phyloP scores from a whole-genome alignment of 2,329 filamentous ascomycete species.

The Colletotrichum lindemuthianum region DNA sequence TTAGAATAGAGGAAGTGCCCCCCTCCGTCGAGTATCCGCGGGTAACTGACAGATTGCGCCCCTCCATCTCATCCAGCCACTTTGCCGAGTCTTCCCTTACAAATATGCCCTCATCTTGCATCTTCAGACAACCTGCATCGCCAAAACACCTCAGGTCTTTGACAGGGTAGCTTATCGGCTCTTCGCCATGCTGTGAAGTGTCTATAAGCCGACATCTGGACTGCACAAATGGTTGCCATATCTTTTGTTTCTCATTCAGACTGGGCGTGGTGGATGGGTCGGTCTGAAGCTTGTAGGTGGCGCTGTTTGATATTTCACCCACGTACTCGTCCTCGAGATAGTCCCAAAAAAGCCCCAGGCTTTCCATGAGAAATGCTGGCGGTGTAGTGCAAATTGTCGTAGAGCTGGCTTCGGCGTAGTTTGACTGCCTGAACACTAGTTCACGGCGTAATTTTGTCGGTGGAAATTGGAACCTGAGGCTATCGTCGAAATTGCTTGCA shows the following conservation, averaged over 20 bases:
- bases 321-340: neutral
- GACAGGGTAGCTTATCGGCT: neutral
- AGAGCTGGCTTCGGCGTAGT: fast-evolving
- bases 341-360: neutral
- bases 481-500: neutral
- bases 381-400: neutral
- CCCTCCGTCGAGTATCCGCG: neutral
- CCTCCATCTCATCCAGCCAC: neutral
- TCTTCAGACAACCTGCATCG: neutral
- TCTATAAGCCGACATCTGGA: conserved; percentile 4
- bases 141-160: neutral
- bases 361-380: neutral
- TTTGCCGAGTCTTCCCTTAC: neutral
- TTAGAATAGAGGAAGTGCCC: neutral
- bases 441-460: conserved; percentile 3
- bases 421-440: neutral
- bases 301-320: neutral
- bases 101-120: neutral
- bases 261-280: neutral
- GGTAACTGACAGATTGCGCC: neutral
- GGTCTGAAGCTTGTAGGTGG: neutral
- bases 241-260: neutral
- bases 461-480: neutral
- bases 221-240: conserved; percentile 23
- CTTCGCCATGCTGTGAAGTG: neutral